phyloP scores from a whole-genome alignment of 2,329 filamentous ascomycete species.

The Cordyceps fumosorosea region DNA sequence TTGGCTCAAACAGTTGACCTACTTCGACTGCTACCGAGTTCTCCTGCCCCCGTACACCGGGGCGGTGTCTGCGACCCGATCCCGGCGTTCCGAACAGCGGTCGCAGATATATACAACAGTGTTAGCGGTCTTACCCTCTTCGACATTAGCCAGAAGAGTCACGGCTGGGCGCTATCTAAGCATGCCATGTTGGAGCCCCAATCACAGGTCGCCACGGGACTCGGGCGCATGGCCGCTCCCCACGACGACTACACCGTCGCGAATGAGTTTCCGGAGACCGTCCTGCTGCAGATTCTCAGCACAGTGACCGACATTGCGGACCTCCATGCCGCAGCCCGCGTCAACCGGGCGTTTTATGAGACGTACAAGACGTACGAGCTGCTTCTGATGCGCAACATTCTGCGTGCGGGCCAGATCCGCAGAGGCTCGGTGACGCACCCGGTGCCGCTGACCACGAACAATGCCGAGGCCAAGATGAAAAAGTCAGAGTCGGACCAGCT shows the following conservation, averaged over 20 bases:
- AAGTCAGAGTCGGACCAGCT: slow-evolving; percentile 25
- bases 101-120: slow-evolving; percentile 46
- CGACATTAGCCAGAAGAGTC: slow-evolving; percentile 41
- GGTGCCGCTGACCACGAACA: slow-evolving; percentile 20
- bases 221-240: slow-evolving; percentile 26
- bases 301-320: slow-evolving; percentile 35
- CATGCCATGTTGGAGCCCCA: slow-evolving; percentile 31
- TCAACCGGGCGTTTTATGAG: slow-evolving; percentile 36
- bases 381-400: slow-evolving; percentile 29
- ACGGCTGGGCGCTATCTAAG: slow-evolving; percentile 44
- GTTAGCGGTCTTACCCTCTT: slow-evolving; percentile 41
- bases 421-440: slow-evolving; percentile 15
- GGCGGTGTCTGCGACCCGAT: slow-evolving; percentile 44
- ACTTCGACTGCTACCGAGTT: slow-evolving; percentile 37
- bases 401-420: slow-evolving; percentile 24
- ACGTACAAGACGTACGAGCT: slow-evolving; percentile 40
- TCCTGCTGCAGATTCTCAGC: slow-evolving; percentile 35
- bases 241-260: slow-evolving; percentile 28
- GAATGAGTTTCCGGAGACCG: slow-evolving; percentile 28
- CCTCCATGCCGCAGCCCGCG: slow-evolving; percentile 35
- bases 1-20: slow-evolving; percentile 39
- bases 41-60: slow-evolving; percentile 33
- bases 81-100: slow-evolving; percentile 37
- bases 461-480: slow-evolving; percentile 29
- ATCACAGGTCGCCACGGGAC: slow-evolving; percentile 22